These are phyloP conservation scores for Furcasterigmium furcatum DNA, from an alignment of 2,329 filamentous ascomycete genomes.

Conservation along the genomic window DNA sequence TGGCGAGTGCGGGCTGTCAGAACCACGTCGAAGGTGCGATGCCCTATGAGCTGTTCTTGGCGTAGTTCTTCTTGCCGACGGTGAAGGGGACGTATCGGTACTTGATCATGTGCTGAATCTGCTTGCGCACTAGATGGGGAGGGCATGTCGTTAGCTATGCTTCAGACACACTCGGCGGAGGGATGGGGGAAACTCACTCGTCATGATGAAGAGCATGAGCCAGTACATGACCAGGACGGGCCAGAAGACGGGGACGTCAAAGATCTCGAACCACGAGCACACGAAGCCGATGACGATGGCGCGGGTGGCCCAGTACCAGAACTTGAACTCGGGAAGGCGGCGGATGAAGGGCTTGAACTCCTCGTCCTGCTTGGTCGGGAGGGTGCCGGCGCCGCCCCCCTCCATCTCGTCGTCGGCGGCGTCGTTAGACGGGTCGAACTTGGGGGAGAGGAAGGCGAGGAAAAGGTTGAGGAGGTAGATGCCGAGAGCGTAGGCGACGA, in stretches of 20 bases:
- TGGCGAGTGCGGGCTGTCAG: no score
- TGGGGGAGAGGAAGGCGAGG: constrained; percentile 95
- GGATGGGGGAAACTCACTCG: constrained; percentile 63
- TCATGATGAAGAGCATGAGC: constrained; percentile 93
- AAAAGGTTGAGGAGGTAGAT: constrained; percentile 99
- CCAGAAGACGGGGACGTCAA: constrained; percentile 99
- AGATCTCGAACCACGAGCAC: constrained; percentile 91
- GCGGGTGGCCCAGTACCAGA: constrained; percentile 95
- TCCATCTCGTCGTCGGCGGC: constrained; percentile 91
- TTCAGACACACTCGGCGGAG: constrained; percentile 1
- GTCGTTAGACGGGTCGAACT: constrained; percentile 97
- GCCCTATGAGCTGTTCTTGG: constrained; percentile 53
- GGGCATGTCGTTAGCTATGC: constrained; percentile 7
- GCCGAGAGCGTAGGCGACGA: constrained; percentile 94
- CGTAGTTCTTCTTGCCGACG: constrained; percentile 82
- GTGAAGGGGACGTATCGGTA: constrained; percentile 97
- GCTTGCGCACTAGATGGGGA: constrained; percentile 81
- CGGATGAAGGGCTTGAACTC: constrained; percentile 98
- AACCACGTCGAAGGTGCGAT: not conserved
- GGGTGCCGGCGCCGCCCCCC: constrained; percentile 75
- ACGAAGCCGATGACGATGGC: constrained; percentile 79
- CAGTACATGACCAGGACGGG: constrained; percentile 97
- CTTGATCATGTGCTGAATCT: constrained; percentile 99
- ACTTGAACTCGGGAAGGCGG: constrained; percentile 97
- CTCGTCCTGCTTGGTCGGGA: constrained; percentile 94